phyloP scores from a whole-genome alignment of 2,329 filamentous ascomycete species.

The Dactylonectria macrodidyma region DNA sequence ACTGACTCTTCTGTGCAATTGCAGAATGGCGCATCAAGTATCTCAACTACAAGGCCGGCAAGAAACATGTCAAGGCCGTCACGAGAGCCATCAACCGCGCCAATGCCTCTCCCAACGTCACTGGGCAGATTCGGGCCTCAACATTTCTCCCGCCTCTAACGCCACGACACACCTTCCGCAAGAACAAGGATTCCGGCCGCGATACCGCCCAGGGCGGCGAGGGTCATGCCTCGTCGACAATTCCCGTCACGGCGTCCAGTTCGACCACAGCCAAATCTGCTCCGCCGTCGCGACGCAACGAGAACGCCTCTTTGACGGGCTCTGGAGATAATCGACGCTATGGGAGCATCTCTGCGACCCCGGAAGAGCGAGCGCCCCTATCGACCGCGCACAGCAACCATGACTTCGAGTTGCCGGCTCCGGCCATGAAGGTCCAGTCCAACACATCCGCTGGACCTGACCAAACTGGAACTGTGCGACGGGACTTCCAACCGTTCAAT shows the following conservation, averaged over 20 bases:
- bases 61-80: slow-evolving; percentile 93
- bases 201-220: slow-evolving; percentile 19
- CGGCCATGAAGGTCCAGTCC: slow-evolving; percentile 62
- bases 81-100: slow-evolving; percentile 78
- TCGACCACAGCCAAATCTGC: slow-evolving; percentile 34
- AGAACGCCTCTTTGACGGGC: slow-evolving; percentile 59
- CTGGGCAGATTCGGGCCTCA: slow-evolving; percentile 52
- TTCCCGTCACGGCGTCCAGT: slow-evolving; percentile 30
- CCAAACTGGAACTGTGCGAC: slow-evolving; percentile 36
- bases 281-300: slow-evolving; percentile 45
- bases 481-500: slow-evolving; percentile 44
- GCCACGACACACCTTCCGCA: slow-evolving; percentile 36
- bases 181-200: slow-evolving; percentile 13
- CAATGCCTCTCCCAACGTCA: slow-evolving; percentile 64
- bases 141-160: slow-evolving; percentile 48
- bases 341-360: slow-evolving; percentile 67
- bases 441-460: slow-evolving; percentile 45
- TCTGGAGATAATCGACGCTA: slow-evolving; percentile 61
- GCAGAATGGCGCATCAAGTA: slow-evolving; percentile 94
- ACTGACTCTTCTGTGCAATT: slow-evolving; percentile 21
- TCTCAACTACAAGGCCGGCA: slow-evolving; percentile 94
- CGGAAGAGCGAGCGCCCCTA: slow-evolving; percentile 50
- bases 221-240: slow-evolving; percentile 23
- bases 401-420: slow-evolving; percentile 68
- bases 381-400: slow-evolving; percentile 36